phyloP scores from a whole-genome alignment of 2,329 filamentous ascomycete genomes.

The Colletotrichum spaethianum region DNA sequence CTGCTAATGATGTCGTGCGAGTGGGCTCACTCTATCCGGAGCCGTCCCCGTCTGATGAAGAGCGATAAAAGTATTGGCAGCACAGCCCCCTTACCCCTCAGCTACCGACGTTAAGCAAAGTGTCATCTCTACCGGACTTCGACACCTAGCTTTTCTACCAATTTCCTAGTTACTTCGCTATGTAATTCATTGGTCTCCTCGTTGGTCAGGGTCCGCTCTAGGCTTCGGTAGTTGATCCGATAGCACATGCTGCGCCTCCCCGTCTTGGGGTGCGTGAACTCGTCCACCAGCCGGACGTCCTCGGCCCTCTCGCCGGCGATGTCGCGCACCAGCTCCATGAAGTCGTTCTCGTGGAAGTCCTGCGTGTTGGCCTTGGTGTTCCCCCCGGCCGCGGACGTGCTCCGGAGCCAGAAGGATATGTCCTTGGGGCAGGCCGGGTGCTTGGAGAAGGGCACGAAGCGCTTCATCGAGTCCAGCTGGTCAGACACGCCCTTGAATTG shows the following conservation, averaged over 20 bases:
- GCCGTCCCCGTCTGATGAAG: conserved; percentile 32
- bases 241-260: conserved; percentile 90
- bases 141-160: conserved; percentile 82
- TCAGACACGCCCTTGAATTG: conserved; percentile 81
- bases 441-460: conserved; percentile 91
- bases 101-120: conserved; percentile 17
- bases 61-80: conserved; percentile 15
- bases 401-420: conserved; percentile 89
- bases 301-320: conserved; percentile 88
- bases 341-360: conserved; percentile 91
- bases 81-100: conserved; percentile 41
- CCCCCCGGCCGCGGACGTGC: conserved; percentile 63
- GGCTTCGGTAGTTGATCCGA: conserved; percentile 91
- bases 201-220: conserved; percentile 92
- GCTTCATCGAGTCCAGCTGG: conserved; percentile 63
- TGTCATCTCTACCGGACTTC: conserved; percentile 70
- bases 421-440: conserved; percentile 92
- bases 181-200: conserved; percentile 85
- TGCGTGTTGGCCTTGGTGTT: conserved; percentile 56
- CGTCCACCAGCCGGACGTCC: conserved; percentile 86
- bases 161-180: conserved; percentile 71
- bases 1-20: conserved; percentile 10
- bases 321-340: conserved; percentile 94
- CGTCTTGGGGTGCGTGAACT: conserved; percentile 90
- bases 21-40: conserved; percentile 14